A percentile compares a stretch with the other conserved stretches of the same genome.
These are phyloP conservation scores for Ogataea pilisensis DNA, from an alignment of 805 yeast genomes.

Conservation along the genomic window DNA sequence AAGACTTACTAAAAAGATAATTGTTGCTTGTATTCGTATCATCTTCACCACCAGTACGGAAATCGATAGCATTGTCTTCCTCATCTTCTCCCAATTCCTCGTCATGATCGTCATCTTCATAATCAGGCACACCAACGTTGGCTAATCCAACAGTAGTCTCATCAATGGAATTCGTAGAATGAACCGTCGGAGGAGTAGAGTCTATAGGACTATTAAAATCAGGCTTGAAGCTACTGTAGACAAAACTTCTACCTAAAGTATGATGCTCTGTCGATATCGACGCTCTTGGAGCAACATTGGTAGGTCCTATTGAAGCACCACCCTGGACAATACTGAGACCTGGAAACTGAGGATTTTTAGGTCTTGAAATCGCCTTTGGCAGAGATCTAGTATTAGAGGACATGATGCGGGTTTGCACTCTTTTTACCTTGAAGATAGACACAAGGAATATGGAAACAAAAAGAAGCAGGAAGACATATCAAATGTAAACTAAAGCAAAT, in stretches of 20 bases:
- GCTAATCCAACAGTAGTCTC: slow-evolving; percentile 57
- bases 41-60: slow-evolving; percentile 9
- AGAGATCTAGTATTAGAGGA: slow-evolving; percentile 16
- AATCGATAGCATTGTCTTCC: neutral
- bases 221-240: slow-evolving; percentile 32
- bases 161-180: slow-evolving; percentile 46
- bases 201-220: slow-evolving; percentile 13
- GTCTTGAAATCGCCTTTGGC: slow-evolving; percentile 18
- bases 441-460: too few species aligned
- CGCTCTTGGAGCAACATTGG: slow-evolving; percentile 7
- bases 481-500: neutral
- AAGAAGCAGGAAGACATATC: slow-evolving; percentile 6
- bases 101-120: slow-evolving; percentile 14
- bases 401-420: too few species aligned
- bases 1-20: neutral
- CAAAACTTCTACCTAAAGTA: slow-evolving; percentile 38
- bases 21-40: neutral
- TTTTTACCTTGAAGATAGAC: too few species aligned
- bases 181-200: slow-evolving; percentile 39
- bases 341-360: slow-evolving; percentile 7
- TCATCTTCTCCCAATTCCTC: slow-evolving; percentile 1
- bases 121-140: slow-evolving; percentile 47
- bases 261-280: slow-evolving; percentile 28
- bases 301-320: too few species aligned
- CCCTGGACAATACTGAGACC: too few species aligned